Conservation (phyloP, 2,329 filamentous ascomycete species). For the Aspergillus japonicus region DNA sequence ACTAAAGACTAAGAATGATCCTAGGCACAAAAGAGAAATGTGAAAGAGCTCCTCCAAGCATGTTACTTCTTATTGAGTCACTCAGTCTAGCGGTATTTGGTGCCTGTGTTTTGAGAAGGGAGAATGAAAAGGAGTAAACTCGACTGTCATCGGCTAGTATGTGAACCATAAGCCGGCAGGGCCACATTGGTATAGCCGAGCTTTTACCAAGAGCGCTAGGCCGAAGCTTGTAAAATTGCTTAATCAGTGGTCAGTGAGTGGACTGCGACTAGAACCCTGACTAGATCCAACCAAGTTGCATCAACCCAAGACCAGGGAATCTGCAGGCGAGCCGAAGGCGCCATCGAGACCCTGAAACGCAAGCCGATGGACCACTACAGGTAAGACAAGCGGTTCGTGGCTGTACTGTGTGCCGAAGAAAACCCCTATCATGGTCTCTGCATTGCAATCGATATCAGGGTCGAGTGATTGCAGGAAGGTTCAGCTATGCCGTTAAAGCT, state of each 20-base stretch:
- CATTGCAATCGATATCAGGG: not conserved
- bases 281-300: not conserved
- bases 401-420: not conserved
- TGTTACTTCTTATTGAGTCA: no score
- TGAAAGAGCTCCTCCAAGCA: no score
- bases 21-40: no score
- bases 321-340: not conserved
- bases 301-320: not conserved
- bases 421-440: no score
- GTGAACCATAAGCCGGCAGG: not conserved
- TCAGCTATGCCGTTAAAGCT: not conserved
- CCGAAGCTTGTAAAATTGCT: not conserved
- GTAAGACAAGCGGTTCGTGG: not conserved
- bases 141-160: not conserved
- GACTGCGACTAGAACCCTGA: not conserved
- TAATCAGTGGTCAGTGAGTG: not conserved
- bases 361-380: not conserved
- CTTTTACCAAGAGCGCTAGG: not conserved
- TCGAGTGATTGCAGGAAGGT: not conserved
- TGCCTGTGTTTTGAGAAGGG: not conserved
- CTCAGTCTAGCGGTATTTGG: no score
- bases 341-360: not conserved
- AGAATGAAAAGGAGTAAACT: no score
- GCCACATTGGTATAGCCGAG: not conserved
- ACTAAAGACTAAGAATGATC: no score